Base-by-base conservation (phyloP, 164 flowering plant genomes). In the Piper longum region DNA sequence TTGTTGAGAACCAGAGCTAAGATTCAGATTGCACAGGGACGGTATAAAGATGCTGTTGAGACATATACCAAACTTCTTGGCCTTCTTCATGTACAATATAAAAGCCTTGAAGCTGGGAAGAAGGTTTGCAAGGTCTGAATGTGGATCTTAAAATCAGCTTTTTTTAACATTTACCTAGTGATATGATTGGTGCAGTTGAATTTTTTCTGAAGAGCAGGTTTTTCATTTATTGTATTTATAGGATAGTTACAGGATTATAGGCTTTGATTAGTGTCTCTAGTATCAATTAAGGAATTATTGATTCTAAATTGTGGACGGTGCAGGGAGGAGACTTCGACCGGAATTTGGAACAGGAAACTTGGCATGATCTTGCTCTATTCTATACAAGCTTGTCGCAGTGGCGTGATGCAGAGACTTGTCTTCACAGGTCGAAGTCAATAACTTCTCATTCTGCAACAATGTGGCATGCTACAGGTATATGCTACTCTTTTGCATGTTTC, bases 401-500 rank as follows among this genome's bases (percentile, higher is more conserved):
- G 97, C 77, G 74, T 18, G 97, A 93, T 78, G 92, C 92, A 51
- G 97, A 93, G 71, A 71, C 80, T 62, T 93, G 99, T 71, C 84
- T 93, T 54, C 67, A 79, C 42, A 93, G 81, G 72, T 82, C 97
- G 16, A 72, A 72, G 64, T 82, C 81, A 9, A 79, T 88, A 54
- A 65, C 59, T 74, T 83, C 83, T 62, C 78, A 80, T 74, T 85
- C 92, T 64, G 96, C 96, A 62, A 80, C 87, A 60, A 74, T 85
- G 61, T 87, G 82, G 80, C 89, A 93, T 61, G 67, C 84, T 12
- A 77, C 82, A 69, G 98, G 98, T 93, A 78, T 13, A 0, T 13
- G 39, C 61, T 62, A 16, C 7, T 62, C 56, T 40, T 61, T 42
- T 45, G 36, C 18, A 48, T n/a, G 12, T 58, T 56, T 5, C 45